Evolutionary conservation across 345 rosid species (phyloP).

Genomic region (Salix exigua): DNA sequence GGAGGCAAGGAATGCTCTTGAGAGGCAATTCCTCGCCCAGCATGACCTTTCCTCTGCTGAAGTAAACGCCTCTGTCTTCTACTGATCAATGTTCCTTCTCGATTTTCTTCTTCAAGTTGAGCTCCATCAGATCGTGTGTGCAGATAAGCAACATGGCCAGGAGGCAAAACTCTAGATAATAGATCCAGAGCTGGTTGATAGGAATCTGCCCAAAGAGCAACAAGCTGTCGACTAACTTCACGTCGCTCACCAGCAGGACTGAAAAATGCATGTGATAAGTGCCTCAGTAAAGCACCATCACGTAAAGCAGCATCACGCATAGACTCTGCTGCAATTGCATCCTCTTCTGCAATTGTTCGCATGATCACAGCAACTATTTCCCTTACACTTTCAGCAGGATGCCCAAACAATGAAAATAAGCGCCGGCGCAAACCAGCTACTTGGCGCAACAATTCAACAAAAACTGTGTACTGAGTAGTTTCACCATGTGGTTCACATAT

Average conservation of each 20-base stretch:
- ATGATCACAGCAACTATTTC: constrained; percentile 94
- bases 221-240: constrained; percentile 97
- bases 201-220: constrained; percentile 99
- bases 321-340: constrained; percentile 99
- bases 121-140: constrained; percentile 75
- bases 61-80: constrained; percentile 81
- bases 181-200: constrained; percentile 92
- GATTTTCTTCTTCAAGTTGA: constrained; percentile 50
- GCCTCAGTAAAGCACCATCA: constrained; percentile 97
- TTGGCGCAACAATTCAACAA: constrained; percentile 94
- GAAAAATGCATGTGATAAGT: constrained; percentile 81
- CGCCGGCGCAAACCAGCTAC: constrained; percentile 96
- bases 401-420: constrained; percentile 94
- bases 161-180: constrained; percentile 90
- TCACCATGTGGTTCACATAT: constrained; percentile 98
- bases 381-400: constrained; percentile 97
- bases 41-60: constrained; percentile 81
- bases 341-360: constrained; percentile 99
- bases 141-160: constrained; percentile 99
- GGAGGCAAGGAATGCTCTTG: constrained; percentile 58
- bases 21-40: constrained; percentile 49
- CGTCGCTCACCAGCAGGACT: constrained; percentile 91
- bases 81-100: constrained; percentile 67
- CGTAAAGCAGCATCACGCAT: constrained; percentile 99
- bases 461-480: constrained; percentile 89